Percentiles rank a stretch among this genome's conserved stretches.
Evolutionary conservation across 2,329 filamentous ascomycete species (phyloP).

Genomic region (Calonectria naviculata): DNA sequence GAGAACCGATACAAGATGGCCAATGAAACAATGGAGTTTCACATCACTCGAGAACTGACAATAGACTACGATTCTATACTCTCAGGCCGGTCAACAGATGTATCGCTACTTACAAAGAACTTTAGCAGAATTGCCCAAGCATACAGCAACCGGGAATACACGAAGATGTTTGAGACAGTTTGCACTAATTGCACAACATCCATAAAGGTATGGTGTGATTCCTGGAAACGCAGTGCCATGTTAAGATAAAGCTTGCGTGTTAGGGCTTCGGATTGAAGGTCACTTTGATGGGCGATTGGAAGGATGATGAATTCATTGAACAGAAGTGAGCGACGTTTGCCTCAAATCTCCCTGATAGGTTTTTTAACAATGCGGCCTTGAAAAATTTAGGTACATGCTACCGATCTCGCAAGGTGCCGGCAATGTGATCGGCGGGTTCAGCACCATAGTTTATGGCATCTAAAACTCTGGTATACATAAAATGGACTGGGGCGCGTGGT

Average conservation of each 20-base stretch:
- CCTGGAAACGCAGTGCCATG: neutral
- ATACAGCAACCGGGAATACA: neutral
- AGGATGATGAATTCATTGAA: constrained; percentile 30
- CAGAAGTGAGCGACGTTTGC: constrained; percentile 21
- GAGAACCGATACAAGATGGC: neutral
- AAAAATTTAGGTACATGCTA: constrained; percentile 27
- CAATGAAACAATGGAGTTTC: neutral
- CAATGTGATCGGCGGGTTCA: constrained; percentile 32
- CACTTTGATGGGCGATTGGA: constrained; percentile 25
- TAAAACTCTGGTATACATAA: constrained; percentile 27
- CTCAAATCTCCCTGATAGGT: neutral
- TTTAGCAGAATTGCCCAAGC: neutral
- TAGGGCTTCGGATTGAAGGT: constrained; percentile 31
- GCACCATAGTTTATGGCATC: constrained; percentile 20
- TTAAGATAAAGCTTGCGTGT: neutral
- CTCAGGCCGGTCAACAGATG: neutral
- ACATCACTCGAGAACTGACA: neutral
- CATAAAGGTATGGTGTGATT: neutral
- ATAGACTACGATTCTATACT: neutral
- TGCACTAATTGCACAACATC: constrained; percentile 22
- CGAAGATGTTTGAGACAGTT: neutral
- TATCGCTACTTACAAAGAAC: neutral
- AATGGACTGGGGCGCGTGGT: constrained; percentile 29
- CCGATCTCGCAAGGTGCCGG: constrained; percentile 17
- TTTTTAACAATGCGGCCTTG: neutral